Evolutionary conservation across 257 asterid genomes (phyloP), one percentile per base, ranked within the genome.

Genomic region (Osmanthus fragrans): DNA sequence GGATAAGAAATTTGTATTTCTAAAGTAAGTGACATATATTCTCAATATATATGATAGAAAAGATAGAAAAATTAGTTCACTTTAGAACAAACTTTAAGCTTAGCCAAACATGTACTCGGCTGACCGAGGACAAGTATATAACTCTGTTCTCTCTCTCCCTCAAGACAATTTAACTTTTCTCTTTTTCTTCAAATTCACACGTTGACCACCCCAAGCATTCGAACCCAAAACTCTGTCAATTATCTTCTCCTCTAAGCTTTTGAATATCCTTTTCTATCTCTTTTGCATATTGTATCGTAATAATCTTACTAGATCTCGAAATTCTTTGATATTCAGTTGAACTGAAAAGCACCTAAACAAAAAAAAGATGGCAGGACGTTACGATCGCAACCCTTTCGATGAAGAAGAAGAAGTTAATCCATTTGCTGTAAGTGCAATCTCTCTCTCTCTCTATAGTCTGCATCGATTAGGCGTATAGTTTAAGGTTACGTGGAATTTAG

Each of bases 331-430:
- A 63, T 63, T 63, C 69, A 63, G 18, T 63, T 63, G 19, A 63
- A 27, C 69, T 63, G 34, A 63, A 12, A 63, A 27, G 69, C 19
- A 23, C 68, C 68, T 3, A 23, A 25, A 63, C 16, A 23, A 25
- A 1, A 27, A 10, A 63, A 63, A 63, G 32, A 63, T 63, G 69
- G 77, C 77, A 29, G 77, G 77, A 34, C 77, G 77, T 49, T 89
- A 89, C 75, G 96, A 90, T 78, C 86, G 83, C 45, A 90, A 90
- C 73, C 84, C 87, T 47, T 84, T 84, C 29, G 87, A 77, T 34
- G 87, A 84, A 33, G 87, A 80, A 77, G 82, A 83, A 1, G 87
- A 84, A 84, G 84, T 85, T 72, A 82, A 79, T 74, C 84, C 82
- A 36, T 82, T 82, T 69, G 80, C 84, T 36, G 79, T 86, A 66